phyloP scores from a whole-genome alignment of 768 basidiomycete species.

The Leccinum longicurvipes region DNA sequence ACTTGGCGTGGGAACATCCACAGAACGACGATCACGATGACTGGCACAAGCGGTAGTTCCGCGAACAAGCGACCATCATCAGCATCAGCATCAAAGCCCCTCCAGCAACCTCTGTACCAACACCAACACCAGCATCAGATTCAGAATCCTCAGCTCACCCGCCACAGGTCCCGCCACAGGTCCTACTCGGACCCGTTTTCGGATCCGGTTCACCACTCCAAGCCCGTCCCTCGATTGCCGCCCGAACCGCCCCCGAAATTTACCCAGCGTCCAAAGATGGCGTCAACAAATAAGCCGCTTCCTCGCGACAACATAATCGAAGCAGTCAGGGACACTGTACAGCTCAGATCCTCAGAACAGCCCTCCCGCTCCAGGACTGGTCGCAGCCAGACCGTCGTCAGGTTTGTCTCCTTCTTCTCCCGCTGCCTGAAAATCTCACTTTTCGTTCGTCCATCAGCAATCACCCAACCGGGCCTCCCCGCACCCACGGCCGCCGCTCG shows the following conservation, averaged over 20 bases:
- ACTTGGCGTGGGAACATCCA: slow-evolving; percentile 25
- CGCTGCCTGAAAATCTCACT: slow-evolving; percentile 17
- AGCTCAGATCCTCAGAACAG: slow-evolving; percentile 44
- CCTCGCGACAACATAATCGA: slow-evolving; percentile 49
- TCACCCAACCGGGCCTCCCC: slow-evolving; percentile 20
- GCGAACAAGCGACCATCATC: slow-evolving; percentile 29
- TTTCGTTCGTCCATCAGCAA: slow-evolving; percentile 12
- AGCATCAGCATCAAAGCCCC: slow-evolving; percentile 7
- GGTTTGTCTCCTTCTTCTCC: slow-evolving; percentile 15
- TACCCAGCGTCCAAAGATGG: slow-evolving; percentile 23
- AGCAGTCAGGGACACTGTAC: slow-evolving; percentile 68
- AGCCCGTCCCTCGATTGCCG: slow-evolving; percentile 41
- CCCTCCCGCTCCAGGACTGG: slow-evolving; percentile 46
- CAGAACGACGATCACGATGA: slow-evolving; percentile 17
- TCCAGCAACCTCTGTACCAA: not conserved
- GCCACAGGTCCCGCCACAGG: slow-evolving; percentile 38
- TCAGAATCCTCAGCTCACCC: slow-evolving; percentile 21
- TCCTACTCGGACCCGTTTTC: slow-evolving; percentile 54
- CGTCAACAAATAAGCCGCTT: slow-evolving; percentile 29
- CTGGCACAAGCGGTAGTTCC: slow-evolving; percentile 9
- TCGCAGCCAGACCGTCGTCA: slow-evolving; percentile 55
- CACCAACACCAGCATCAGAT: slow-evolving; percentile 14
- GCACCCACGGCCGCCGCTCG: slow-evolving; percentile 41
- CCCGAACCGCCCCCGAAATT: slow-evolving; percentile 33
- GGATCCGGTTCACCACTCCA: slow-evolving; percentile 34